Base-by-base conservation (phyloP, 2,329 filamentous ascomycete species). In the Aureobasidium melanogenum region DNA sequence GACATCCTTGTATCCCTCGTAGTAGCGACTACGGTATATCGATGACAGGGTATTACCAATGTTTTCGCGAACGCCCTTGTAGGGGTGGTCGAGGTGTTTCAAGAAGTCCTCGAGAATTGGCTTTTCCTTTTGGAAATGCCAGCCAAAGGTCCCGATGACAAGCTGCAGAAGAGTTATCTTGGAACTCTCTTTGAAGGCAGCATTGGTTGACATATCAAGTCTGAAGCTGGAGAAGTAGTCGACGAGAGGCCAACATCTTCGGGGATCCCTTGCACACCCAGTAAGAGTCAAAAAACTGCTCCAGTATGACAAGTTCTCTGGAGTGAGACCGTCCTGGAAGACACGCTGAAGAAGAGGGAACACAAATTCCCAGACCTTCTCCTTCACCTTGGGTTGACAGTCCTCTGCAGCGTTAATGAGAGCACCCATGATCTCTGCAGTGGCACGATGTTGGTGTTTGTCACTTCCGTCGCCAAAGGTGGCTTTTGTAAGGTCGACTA, bases 141-240 rank as follows among this genome's bases (percentile, higher is more conserved):
- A 99, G 1, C 94, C 94, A 38, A 87, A 84, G 68, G 96, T 91
- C 47, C 86, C 86, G 63, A 99, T 88, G 64, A 89, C 84, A 66
- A 96, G 91, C 67, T 97, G 91, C 19, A 99, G 80, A 32, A 99
- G 79, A 66, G 94, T 88, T 17, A 99, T 90, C 77, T 97, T 97
- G 30, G 93, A 95, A 60, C 93, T 96, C 73, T 99, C 95, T 73
- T 99, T 99, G 82, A 99, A 99, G 0, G 94, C 94, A 4, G 95
- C 94, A 71, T 97, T 97, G 0, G 93, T 97, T 6, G 84, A 80
- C 87, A 97, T 93, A 71, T 99, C 94, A 10, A 99, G 80, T 32
- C 91, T 84, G 82, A 97, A 97, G 59, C 86, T 84, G 50, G 88
- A 84, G 22, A 99, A 80, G 74, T 85, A 88, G 65, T 94, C 88